phyloP scores from a whole-genome alignment of 2,329 filamentous ascomycete species.

The Pseudogymnoascus sp. region DNA sequence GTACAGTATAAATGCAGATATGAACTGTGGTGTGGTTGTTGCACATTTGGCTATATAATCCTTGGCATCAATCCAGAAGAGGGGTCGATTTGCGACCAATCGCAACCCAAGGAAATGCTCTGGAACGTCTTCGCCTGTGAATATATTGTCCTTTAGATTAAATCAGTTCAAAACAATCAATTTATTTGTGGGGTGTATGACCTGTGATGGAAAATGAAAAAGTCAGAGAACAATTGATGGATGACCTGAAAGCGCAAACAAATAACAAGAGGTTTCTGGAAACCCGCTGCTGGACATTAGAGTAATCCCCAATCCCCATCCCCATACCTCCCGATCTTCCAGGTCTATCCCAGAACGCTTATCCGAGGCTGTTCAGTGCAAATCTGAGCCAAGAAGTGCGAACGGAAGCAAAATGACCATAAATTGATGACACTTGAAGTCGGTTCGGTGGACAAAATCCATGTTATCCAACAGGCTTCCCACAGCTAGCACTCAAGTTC shows the following conservation, averaged over 20 bases:
- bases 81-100: neutral
- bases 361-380: neutral
- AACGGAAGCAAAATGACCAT: neutral
- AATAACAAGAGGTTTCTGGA: neutral
- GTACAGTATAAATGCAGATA: neutral
- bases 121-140: neutral
- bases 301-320: neutral
- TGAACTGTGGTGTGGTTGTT: neutral
- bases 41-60: neutral
- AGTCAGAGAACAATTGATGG: neutral
- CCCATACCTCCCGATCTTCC: neutral
- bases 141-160: neutral
- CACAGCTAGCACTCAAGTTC: neutral
- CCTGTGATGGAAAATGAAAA: neutral
- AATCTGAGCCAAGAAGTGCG: neutral
- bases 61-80: neutral
- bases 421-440: neutral
- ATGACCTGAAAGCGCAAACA: neutral
- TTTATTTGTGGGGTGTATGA: neutral
- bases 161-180: neutral
- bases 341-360: neutral
- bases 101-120: neutral
- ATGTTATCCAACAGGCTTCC: neutral
- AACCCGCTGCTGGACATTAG: neutral
- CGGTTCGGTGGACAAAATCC: neutral